Evolutionary conservation across 345 rosid species (phyloP), one percentile per base, ranked within the genome.

Genomic region (Odontarrhena argentea): DNA sequence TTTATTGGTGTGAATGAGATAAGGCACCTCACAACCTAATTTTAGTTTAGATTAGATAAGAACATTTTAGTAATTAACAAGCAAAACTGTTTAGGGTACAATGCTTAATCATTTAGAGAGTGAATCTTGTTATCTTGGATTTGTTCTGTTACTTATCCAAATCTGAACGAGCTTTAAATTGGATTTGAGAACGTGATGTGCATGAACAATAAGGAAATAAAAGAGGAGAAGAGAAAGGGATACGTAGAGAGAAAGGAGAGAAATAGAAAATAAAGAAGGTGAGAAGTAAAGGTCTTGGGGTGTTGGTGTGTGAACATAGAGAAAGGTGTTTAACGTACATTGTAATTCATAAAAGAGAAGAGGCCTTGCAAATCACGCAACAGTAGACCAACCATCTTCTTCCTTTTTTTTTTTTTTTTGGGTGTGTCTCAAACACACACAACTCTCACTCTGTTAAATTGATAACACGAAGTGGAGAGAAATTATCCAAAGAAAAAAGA

Each of bases 291-390:
- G 64, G 34, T 74, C 78, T 68, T 1, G 12, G 44, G 44, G 43
- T 61, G 69, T 74, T 74, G 73, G 78, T 73, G 77, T 73, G 69
- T 67, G 64, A 54, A 67, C 57, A 60, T 61, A 64, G 26, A 74
- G 46, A 55, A 41, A 60, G 55, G 68, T 59, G 24, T 48, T 67
- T 74, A 53, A 55, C 78, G 74, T 74, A 68, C 74, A 61, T 74
- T 55, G 11, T 18, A 74, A 74, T 68, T 42, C 74, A 60, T 38
- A 5, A 37, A 34, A 36, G 35, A 64, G 46, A 6, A 44, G 1
- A 41, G 56, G 42, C 60, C 63, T 67, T 74, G 73, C 69, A 74
- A 62, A 46, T 24, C 77, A 67, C 77, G 68, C 73, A 74, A 74
- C 72, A 74, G 49, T 24, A 32, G 73, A 60, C 63, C 73, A 67